phyloP scores from a whole-genome alignment of 495 filamentous ascomycete genomes.

The Bathelium albidoporum region DNA sequence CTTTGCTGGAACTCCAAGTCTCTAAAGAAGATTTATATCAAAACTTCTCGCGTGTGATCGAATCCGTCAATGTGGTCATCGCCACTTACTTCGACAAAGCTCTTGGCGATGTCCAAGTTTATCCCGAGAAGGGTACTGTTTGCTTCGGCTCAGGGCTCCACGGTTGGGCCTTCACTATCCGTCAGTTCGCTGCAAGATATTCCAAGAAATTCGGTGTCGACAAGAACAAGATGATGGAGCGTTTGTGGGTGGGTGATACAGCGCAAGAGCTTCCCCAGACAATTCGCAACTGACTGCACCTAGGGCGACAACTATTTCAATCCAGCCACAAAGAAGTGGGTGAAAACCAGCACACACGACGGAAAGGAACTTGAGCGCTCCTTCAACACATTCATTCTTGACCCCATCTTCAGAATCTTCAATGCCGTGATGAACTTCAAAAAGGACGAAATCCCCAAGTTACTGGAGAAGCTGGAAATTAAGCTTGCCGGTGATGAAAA shows the following conservation, averaged over 20 bases:
- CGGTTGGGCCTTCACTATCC: slow-evolving; percentile 99
- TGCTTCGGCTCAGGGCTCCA: slow-evolving; percentile 99
- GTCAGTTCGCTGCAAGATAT: slow-evolving; percentile 93
- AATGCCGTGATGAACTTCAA: slow-evolving; percentile 92
- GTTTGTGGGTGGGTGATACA: slow-evolving; percentile 71
- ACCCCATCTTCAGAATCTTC: slow-evolving; percentile 99
- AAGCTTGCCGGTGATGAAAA: slow-evolving; percentile 78
- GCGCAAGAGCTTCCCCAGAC: not conserved
- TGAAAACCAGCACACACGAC: slow-evolving; percentile 67
- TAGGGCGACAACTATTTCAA: slow-evolving; percentile 99
- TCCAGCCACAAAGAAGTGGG: slow-evolving; percentile 99
- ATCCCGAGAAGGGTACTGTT: slow-evolving; percentile 90
- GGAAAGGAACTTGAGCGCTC: slow-evolving; percentile 89
- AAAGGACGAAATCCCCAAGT: slow-evolving; percentile 76
- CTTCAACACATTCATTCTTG: slow-evolving; percentile 97
- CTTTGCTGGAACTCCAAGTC: slow-evolving; percentile 95
- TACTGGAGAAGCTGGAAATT: slow-evolving; percentile 87
- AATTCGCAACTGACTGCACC: slow-evolving; percentile 9
- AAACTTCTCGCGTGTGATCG: slow-evolving; percentile 97
- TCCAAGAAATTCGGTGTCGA: slow-evolving; percentile 99
- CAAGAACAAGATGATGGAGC: slow-evolving; percentile 99
- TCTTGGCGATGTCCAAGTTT: slow-evolving; percentile 96
- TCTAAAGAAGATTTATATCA: slow-evolving; percentile 99
- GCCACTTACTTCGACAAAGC: slow-evolving; percentile 95
- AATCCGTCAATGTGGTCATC: slow-evolving; percentile 99